A percentile compares a stretch with the other conserved stretches of the same genome.
Conservation (phyloP, 495 filamentous ascomycete genomes). For the Cercophora scortea region DNA sequence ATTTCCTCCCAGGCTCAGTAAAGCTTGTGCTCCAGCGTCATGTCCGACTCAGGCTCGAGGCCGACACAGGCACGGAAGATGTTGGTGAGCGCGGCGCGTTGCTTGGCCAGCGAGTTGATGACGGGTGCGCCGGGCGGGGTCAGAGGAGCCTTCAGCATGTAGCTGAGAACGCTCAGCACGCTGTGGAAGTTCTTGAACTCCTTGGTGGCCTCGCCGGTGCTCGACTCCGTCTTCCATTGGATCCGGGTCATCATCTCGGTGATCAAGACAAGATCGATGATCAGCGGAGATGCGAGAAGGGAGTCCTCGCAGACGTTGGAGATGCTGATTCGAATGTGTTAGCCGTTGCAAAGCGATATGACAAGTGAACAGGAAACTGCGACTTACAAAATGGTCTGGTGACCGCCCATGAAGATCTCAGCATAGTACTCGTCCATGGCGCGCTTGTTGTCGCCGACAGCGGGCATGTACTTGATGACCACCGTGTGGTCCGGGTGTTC, state of each 20-base stretch:
- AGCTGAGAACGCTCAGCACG: conserved; percentile 94
- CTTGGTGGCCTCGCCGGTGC: conserved; percentile 33
- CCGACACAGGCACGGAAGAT: conserved; percentile 98
- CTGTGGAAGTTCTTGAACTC: conserved; percentile 91
- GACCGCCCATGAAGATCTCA: conserved; percentile 98
- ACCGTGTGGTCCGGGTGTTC: conserved; percentile 87
- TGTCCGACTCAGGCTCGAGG: conserved; percentile 95
- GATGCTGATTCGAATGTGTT: conserved; percentile 43
- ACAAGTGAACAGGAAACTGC: background rate
- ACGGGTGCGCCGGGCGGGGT: conserved; percentile 95
- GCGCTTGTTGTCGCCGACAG: conserved; percentile 98
- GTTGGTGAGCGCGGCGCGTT: conserved; percentile 89
- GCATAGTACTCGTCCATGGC: conserved; percentile 98
- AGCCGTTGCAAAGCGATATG: background rate
- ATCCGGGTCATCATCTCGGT: conserved; percentile 98
- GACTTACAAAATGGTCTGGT: conserved; percentile 83
- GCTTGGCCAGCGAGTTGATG: conserved; percentile 93
- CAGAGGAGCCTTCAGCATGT: conserved; percentile 98
- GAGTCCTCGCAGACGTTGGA: conserved; percentile 99
- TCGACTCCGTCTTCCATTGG: conserved; percentile 67
- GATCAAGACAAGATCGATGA: conserved; percentile 90
- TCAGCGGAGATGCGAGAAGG: conserved; percentile 90
- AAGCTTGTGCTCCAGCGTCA: conserved; percentile 99
- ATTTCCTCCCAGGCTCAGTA: conserved; percentile 38
- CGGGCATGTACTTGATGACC: conserved; percentile 98